Conservation (phyloP, 352 stramenopile species). For the Globisporangium mamillatum region DNA sequence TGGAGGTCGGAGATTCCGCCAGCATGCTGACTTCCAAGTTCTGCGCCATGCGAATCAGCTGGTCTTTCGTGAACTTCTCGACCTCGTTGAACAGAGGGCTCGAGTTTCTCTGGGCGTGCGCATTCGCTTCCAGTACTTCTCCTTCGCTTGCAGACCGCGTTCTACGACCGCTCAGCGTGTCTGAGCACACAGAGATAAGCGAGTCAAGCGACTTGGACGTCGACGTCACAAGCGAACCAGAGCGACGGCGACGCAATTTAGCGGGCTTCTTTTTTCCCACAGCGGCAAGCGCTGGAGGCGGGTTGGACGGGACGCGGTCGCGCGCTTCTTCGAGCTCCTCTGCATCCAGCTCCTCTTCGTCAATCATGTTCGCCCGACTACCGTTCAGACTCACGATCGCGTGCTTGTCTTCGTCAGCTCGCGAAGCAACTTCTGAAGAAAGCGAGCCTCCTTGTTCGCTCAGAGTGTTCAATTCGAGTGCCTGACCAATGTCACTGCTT, state of each 20-base stretch:
- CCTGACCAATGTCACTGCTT: slow-evolving; percentile 70
- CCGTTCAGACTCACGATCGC: slow-evolving; percentile 18
- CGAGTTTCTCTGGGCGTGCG: slow-evolving; percentile 21
- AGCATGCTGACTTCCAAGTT: slow-evolving; percentile 69
- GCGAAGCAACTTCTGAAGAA: slow-evolving; percentile 15
- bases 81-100: slow-evolving; percentile 45
- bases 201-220: slow-evolving; percentile 70
- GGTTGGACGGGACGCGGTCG: slow-evolving; percentile 60
- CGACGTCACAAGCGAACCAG: slow-evolving; percentile 58
- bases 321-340: slow-evolving; percentile 40
- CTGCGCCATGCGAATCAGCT: slow-evolving; percentile 73
- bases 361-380: slow-evolving; percentile 23
- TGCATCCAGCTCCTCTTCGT: slow-evolving; percentile 28
- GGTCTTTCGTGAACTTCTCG: slow-evolving; percentile 75
- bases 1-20: slow-evolving; percentile 28
- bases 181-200: slow-evolving; percentile 56
- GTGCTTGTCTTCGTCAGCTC: slow-evolving; percentile 25
- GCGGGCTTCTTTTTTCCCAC: slow-evolving; percentile 27
- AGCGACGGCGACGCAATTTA: slow-evolving; percentile 42
- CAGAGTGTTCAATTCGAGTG: slow-evolving; percentile 55
- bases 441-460: slow-evolving; percentile 32
- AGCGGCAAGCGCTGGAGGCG: slow-evolving; percentile 26
- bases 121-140: slow-evolving; percentile 26
- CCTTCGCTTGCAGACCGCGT: slow-evolving; percentile 64
- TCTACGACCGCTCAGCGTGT: slow-evolving; percentile 42